Conservation (phyloP, 352 stramenopile genomes). For the Pythium chondricola region DNA sequence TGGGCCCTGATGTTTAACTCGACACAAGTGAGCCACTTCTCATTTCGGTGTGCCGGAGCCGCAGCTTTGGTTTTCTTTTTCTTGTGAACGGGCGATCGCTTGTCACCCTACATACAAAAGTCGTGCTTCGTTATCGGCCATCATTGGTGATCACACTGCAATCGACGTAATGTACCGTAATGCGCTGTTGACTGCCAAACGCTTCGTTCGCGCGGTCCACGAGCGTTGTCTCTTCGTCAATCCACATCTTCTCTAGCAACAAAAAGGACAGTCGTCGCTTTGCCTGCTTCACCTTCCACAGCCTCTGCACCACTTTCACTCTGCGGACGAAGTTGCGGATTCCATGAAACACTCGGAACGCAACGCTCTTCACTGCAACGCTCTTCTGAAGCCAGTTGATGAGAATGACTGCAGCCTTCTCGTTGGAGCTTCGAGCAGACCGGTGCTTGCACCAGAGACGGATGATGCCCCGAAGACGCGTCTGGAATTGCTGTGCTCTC, state of each 20-base stretch:
- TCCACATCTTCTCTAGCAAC: constrained; percentile 40
- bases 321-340: constrained; percentile 43
- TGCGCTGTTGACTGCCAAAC: constrained; percentile 31
- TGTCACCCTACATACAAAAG: not conserved
- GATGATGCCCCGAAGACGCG: constrained; percentile 30
- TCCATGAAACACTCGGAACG: constrained; percentile 48
- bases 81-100: constrained; percentile 14
- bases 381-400: constrained; percentile 63
- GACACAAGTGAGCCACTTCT: constrained; percentile 52
- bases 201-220: constrained; percentile 42
- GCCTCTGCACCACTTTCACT: constrained; percentile 42
- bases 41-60: not conserved
- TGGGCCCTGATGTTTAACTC: constrained; percentile 21
- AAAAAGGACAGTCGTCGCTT: constrained; percentile 31
- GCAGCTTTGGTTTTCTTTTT: constrained; percentile 9
- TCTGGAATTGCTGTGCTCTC: constrained; percentile 28
- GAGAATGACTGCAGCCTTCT: constrained; percentile 28
- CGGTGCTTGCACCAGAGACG: constrained; percentile 41
- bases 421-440: constrained; percentile 24
- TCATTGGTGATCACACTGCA: too few relatives aligned
- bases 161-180: too few relatives aligned
- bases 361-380: constrained; percentile 42
- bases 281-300: constrained; percentile 43
- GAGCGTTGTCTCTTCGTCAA: constrained; percentile 36
- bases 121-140: too few relatives aligned